phyloP scores from a whole-genome alignment of 768 basidiomycete genomes.

The Steccherinum ochraceum region DNA sequence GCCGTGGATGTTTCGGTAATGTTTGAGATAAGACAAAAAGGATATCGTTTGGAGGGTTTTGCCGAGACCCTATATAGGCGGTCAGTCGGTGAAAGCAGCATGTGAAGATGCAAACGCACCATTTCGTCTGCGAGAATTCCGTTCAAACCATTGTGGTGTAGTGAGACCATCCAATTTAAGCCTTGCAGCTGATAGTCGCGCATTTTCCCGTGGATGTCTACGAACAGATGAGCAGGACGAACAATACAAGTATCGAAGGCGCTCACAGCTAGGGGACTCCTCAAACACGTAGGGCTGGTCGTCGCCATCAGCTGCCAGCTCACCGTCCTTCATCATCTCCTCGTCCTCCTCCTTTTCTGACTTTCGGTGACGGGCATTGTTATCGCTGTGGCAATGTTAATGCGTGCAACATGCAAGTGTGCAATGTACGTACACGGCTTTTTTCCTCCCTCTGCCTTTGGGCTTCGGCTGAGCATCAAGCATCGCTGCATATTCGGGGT shows the following conservation, averaged over 20 bases:
- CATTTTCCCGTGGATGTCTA: constrained; percentile 89
- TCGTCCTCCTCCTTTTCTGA: constrained; percentile 99
- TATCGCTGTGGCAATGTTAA: constrained; percentile 43
- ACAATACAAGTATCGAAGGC: background rate
- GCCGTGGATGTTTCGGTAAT: constrained; percentile 66
- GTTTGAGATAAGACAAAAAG: constrained; percentile 92
- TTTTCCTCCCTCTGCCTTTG: constrained; percentile 83
- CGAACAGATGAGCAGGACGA: constrained; percentile 5
- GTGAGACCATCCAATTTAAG: constrained; percentile 93
- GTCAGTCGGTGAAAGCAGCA: too few relatives aligned
- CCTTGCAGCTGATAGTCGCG: constrained; percentile 94
- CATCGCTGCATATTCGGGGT: constrained; percentile 89
- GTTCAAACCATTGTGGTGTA: constrained; percentile 94
- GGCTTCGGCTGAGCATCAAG: constrained; percentile 83
- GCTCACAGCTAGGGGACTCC: constrained; percentile 80
- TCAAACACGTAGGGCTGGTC: constrained; percentile 95
- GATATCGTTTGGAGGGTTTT: constrained; percentile 98
- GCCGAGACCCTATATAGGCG: constrained; percentile 74
- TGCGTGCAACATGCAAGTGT: background rate
- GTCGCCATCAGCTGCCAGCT: constrained; percentile 70
- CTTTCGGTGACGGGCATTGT: constrained; percentile 79
- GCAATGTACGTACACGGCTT: constrained; percentile 54
- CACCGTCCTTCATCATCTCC: constrained; percentile 84
- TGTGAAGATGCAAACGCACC: constrained; percentile 36
- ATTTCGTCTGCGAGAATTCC: constrained; percentile 98